phyloP scores from a whole-genome alignment of 148 eudicot genomes.

The Rheum nobile region DNA sequence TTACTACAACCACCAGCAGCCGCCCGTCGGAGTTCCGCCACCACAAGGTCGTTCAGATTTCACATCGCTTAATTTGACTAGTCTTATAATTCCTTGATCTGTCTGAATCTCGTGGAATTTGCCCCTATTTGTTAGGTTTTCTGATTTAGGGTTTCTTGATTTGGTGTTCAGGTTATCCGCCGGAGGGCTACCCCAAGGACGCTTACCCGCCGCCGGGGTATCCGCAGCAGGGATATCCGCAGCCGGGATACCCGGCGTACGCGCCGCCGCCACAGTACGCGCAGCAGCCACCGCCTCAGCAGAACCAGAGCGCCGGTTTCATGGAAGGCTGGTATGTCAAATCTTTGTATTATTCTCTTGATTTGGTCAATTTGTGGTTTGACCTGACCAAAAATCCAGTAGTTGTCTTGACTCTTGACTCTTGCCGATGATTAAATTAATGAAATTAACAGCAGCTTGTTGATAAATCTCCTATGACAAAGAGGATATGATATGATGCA shows the following conservation, averaged over 20 bases:
- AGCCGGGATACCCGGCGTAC: conserved; percentile 16
- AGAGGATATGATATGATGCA: neutral
- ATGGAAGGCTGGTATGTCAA: conserved; percentile 8
- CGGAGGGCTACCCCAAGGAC: conserved; percentile 49
- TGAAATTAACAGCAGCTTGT: neutral
- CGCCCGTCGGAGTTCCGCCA: conserved; percentile 82
- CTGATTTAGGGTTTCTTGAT: conserved; percentile 3
- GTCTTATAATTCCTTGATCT: neutral
- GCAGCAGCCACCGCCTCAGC: conserved; percentile 10
- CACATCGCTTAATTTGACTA: too few species aligned
- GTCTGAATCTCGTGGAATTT: neutral
- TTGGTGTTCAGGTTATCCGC: conserved; percentile 43
- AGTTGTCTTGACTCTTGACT: neutral
- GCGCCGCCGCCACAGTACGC: neutral
- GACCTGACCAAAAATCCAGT: neutral
- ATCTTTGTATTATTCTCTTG: neutral
- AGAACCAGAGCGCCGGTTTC: conserved; percentile 1
- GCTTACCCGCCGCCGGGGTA: conserved; percentile 66
- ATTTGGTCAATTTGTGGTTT: neutral
- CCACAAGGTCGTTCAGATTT: conserved; percentile 42
- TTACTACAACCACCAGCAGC: conserved; percentile 69
- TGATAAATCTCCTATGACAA: neutral
- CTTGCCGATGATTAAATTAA: neutral
- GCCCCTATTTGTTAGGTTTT: neutral
- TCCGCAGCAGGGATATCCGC: conserved; percentile 30